Evolutionary conservation across 306 rosid species (phyloP).

Genomic region (Arachis hypogaea): DNA sequence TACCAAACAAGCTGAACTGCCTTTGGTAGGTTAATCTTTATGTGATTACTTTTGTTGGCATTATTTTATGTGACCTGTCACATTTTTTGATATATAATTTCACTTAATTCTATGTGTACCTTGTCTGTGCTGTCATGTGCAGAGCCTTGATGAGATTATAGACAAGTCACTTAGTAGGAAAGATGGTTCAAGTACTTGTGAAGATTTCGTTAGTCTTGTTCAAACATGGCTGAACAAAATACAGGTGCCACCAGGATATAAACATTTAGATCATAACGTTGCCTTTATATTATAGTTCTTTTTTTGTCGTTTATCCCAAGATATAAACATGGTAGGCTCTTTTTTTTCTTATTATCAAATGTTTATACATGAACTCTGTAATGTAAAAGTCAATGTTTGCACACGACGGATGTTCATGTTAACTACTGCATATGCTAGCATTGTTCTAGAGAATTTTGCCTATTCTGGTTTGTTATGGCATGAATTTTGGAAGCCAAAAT

Average conservation of each 20-base stretch:
- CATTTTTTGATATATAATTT: constrained; percentile 1
- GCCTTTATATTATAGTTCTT: constrained; percentile 3
- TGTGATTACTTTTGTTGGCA: constrained; percentile 1
- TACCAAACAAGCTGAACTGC: no score
- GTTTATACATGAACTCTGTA: not conserved
- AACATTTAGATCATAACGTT: constrained; percentile 24
- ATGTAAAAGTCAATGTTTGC: constrained; percentile 10
- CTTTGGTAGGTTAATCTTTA: constrained; percentile 19
- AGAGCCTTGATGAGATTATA: constrained; percentile 91
- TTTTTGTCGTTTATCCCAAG: not conserved
- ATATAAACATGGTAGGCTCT: not conserved
- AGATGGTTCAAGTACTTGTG: constrained; percentile 75
- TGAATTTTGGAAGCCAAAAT: not conserved
- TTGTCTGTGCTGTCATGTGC: constrained; percentile 46
- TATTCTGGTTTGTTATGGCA: constrained; percentile 17
- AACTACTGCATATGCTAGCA: not conserved
- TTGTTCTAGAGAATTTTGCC: not conserved
- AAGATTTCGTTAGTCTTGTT: constrained; percentile 84
- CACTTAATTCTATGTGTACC: constrained; percentile 24
- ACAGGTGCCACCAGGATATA: constrained; percentile 59
- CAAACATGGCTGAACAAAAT: constrained; percentile 88
- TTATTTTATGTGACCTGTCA: constrained; percentile 31
- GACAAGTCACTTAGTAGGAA: constrained; percentile 74
- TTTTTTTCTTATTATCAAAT: not conserved
- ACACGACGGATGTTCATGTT: not conserved